Percentiles rank a stretch among this genome's conserved stretches.
Conservation (phyloP, 1,284 basidiomycete genomes). For the Pisolithus thermaeus region DNA sequence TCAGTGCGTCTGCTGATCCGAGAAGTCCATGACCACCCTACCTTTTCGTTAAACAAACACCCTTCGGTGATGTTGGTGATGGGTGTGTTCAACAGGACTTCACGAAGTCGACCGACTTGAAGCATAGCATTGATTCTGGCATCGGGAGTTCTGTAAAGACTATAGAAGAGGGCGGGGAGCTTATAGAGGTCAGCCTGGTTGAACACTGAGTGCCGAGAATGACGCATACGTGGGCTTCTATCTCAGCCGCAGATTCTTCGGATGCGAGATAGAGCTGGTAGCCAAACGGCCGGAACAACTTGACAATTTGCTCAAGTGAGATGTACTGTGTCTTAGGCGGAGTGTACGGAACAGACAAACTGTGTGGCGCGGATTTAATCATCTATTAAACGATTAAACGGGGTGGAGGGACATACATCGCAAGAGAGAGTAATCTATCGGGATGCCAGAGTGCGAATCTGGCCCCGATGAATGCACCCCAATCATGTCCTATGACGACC, state of each 20-base stretch:
- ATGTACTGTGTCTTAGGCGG: conserved; percentile 48
- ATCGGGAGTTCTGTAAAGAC: conserved; percentile 4
- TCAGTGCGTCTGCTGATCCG: not conserved
- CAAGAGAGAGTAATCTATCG: conserved; percentile 47
- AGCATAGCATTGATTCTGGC: not conserved
- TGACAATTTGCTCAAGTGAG: conserved; percentile 44
- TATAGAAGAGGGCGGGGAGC: conserved; percentile 18
- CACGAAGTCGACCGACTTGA: conserved; percentile 8
- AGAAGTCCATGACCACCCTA: not conserved
- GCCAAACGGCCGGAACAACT: conserved; percentile 45
- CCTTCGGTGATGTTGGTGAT: not conserved
- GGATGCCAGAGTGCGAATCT: conserved; percentile 68
- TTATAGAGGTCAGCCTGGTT: conserved; percentile 6
- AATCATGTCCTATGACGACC: conserved; percentile 70
- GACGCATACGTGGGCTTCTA: conserved; percentile 46
- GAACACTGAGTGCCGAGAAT: not conserved
- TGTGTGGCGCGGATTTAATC: conserved; percentile 21
- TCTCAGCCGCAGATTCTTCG: conserved; percentile 40
- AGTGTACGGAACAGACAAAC: conserved; percentile 56
- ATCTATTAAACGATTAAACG: not conserved
- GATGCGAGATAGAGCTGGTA: conserved; percentile 63
- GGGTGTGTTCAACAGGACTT: conserved; percentile 4
- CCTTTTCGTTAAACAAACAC: conserved; percentile 20
- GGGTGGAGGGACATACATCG: conserved; percentile 40
- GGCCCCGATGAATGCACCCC: conserved; percentile 56